Evolutionary conservation across 148 eudicot genomes (phyloP).

Genomic region (Vaccinium darrowii): DNA sequence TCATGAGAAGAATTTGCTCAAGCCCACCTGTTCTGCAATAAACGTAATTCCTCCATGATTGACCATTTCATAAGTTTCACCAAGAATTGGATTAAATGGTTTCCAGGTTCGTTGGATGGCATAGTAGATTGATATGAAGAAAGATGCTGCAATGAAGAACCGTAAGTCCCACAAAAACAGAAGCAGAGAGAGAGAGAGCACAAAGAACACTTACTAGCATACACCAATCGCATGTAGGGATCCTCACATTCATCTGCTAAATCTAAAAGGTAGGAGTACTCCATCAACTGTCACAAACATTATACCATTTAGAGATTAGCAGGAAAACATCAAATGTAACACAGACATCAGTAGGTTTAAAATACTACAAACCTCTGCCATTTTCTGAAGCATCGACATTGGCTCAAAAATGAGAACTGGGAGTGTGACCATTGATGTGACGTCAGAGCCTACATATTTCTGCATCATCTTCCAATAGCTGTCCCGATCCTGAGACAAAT

Average conservation of each 20-base stretch:
- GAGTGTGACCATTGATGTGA: constrained; percentile 96
- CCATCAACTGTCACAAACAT: constrained; percentile 74
- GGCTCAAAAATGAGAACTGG: constrained; percentile 98
- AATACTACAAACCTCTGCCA: constrained; percentile 86
- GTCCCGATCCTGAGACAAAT: constrained; percentile 69
- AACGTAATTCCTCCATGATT: constrained; percentile 88
- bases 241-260: constrained; percentile 93
- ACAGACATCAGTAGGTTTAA: not conserved
- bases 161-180: constrained; percentile 3
- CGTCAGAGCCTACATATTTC: constrained; percentile 88
- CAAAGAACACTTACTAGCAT: constrained; percentile 56
- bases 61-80: constrained; percentile 92
- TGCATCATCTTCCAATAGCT: constrained; percentile 98
- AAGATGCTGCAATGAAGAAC: constrained; percentile 58
- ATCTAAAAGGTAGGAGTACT: constrained; percentile 83
- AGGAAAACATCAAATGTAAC: not conserved
- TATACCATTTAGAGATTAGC: constrained; percentile 10
- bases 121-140: constrained; percentile 80
- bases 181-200: not conserved
- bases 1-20: not conserved
- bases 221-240: constrained; percentile 90
- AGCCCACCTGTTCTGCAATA: constrained; percentile 82
- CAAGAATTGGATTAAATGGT: constrained; percentile 99
- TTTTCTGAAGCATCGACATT: constrained; percentile 97
- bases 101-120: constrained; percentile 96